Conservation (phyloP, 2,329 filamentous ascomycete species). For the Fusarium paranaense region DNA sequence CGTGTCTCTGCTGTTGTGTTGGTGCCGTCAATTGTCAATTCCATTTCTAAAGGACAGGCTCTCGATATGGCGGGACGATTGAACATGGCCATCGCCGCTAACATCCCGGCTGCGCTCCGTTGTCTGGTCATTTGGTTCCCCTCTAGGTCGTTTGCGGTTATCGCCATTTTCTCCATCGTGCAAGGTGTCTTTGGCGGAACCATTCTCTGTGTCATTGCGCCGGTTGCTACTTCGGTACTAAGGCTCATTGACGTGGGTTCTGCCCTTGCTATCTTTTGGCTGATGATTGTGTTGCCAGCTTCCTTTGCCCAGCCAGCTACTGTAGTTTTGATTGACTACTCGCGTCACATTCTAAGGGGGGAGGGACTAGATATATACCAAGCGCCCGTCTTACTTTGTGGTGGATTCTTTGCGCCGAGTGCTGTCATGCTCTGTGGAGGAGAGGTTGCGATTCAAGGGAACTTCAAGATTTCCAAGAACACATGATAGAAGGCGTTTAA, state of each 20-base stretch:
- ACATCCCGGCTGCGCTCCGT: neutral
- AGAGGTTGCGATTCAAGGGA: neutral
- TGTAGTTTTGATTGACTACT: neutral
- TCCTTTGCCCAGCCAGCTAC: neutral
- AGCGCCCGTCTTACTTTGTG: neutral
- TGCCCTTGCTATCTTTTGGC: neutral
- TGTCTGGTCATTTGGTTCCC: neutral
- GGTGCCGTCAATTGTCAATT: neutral
- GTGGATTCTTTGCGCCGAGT: neutral
- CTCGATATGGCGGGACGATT: neutral
- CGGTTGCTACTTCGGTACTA: neutral
- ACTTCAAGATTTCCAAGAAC: neutral
- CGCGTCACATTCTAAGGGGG: neutral
- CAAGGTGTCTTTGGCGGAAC: neutral
- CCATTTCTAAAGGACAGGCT: neutral
- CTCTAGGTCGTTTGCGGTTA: neutral
- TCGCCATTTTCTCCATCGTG: neutral
- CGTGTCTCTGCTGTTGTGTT: neutral
- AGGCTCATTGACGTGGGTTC: neutral
- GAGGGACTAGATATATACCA: neutral
- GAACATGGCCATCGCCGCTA: neutral
- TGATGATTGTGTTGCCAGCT: neutral
- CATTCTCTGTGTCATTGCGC: neutral
- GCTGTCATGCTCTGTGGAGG: neutral
- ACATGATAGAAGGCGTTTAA: neutral